phyloP scores from a whole-genome alignment of 805 yeast species.

The Kazachstania africana region DNA sequence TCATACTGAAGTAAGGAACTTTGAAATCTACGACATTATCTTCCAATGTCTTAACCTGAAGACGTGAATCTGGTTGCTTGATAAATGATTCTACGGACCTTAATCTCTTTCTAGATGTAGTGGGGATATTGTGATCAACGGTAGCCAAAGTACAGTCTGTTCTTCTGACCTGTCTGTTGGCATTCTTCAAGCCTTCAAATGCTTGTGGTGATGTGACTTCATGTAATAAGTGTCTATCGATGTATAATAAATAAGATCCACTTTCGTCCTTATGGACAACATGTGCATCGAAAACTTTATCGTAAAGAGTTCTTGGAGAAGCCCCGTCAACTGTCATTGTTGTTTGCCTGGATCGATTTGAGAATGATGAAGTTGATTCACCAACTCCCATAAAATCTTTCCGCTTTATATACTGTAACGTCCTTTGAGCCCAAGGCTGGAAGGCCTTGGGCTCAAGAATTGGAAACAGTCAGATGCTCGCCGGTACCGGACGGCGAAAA shows the following conservation, averaged over 20 bases:
- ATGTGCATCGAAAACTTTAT: constrained; percentile 92
- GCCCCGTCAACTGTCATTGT: too few species aligned
- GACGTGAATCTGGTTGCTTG: constrained; percentile 79
- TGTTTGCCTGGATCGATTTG: too few species aligned
- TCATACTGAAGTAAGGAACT: constrained; percentile 89
- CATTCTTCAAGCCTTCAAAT: constrained; percentile 84
- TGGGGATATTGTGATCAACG: constrained; percentile 95
- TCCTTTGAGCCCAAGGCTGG: too few species aligned
- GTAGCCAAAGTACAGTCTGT: constrained; percentile 88
- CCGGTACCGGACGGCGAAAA: too few species aligned
- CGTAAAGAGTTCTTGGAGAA: constrained; percentile 71
- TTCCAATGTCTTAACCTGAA: constrained; percentile 87
- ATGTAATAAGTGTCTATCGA: constrained; percentile 95
- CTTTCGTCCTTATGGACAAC: constrained; percentile 81
- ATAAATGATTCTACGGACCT: constrained; percentile 69
- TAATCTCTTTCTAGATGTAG: constrained; percentile 70
- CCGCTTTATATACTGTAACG: too few species aligned
- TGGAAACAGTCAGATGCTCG: too few species aligned
- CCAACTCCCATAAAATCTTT: too few species aligned
- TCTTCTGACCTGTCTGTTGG: constrained; percentile 84
- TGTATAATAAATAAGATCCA: constrained; percentile 77
- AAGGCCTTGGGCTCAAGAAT: too few species aligned
- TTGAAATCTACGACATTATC: constrained; percentile 84
- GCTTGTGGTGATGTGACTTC: constrained; percentile 99
- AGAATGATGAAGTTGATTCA: too few species aligned